phyloP scores from a whole-genome alignment of 2,329 filamentous ascomycete species.

The Aspergillus sp. region DNA sequence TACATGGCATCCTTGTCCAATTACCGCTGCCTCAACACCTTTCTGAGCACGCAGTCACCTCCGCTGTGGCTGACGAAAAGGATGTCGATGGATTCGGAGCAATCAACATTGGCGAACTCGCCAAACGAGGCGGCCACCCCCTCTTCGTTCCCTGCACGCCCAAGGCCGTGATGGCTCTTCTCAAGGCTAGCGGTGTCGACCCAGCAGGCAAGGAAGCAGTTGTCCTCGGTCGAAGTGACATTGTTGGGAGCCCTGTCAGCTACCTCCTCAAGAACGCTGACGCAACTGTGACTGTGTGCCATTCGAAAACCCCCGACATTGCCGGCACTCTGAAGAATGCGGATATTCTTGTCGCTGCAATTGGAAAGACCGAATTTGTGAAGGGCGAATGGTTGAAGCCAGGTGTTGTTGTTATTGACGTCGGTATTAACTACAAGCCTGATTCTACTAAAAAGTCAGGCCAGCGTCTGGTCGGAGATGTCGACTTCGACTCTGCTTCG shows the following conservation, averaged over 20 bases:
- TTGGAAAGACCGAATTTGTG: conserved; percentile 82
- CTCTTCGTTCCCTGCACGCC: conserved; percentile 94
- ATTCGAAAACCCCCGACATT: conserved; percentile 79
- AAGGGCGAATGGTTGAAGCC: conserved; percentile 95
- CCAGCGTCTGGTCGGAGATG: conserved; percentile 87
- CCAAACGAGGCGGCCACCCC: conserved; percentile 88
- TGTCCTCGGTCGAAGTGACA: conserved; percentile 91
- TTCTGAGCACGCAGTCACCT: conserved; percentile 86
- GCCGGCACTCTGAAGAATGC: conserved; percentile 74
- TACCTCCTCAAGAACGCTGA: conserved; percentile 93
- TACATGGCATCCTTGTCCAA: conserved; percentile 94
- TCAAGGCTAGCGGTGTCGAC: conserved; percentile 80
- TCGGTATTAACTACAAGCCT: conserved; percentile 93
- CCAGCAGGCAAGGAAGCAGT: conserved; percentile 89
- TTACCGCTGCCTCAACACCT: conserved; percentile 86
- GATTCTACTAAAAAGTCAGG: conserved; percentile 90
- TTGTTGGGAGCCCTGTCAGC: conserved; percentile 95
- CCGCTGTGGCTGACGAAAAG: conserved; percentile 87
- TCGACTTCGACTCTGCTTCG: conserved; percentile 81
- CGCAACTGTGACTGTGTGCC: conserved; percentile 94
- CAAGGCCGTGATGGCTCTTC: conserved; percentile 92
- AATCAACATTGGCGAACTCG: conserved; percentile 91
- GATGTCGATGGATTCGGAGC: conserved; percentile 97
- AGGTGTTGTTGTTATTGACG: conserved; percentile 93
- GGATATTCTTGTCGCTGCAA: conserved; percentile 88